These are phyloP conservation scores for Macrolepiota dolichaula DNA, from an alignment of 768 basidiomycete species.

Conservation along the genomic window DNA sequence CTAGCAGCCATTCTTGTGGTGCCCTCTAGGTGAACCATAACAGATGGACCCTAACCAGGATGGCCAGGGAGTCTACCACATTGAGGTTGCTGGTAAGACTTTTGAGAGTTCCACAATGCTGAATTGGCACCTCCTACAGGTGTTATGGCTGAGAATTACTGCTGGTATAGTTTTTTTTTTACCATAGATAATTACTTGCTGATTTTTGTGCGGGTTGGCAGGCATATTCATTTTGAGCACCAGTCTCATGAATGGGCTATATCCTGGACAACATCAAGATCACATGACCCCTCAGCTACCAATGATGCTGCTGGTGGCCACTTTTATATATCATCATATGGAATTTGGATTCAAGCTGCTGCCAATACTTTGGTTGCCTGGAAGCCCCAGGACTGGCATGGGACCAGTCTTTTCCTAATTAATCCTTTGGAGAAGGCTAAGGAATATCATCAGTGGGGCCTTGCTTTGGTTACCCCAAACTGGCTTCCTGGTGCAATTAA, in stretches of 20 bases:
- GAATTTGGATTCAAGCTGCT: slow-evolving; percentile 13
- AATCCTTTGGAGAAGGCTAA: not conserved
- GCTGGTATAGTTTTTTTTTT: not conserved
- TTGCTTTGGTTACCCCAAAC: not conserved
- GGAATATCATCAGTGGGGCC: not conserved
- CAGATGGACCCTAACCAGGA: not conserved
- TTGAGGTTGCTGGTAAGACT: not conserved
- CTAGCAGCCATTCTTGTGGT: too few species aligned
- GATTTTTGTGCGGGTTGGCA: slow-evolving; percentile 13
- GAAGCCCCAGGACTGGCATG: slow-evolving; percentile 15
- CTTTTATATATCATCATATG: slow-evolving; percentile 15
- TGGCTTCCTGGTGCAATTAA: not conserved
- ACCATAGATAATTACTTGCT: not conserved
- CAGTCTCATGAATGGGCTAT: slow-evolving; percentile 16
- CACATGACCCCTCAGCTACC: not conserved
- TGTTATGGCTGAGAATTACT: too few species aligned
- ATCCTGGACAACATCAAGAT: not conserved
- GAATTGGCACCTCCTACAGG: too few species aligned
- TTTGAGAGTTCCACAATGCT: too few species aligned
- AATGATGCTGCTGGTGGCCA: slow-evolving; percentile 11
- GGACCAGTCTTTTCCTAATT: slow-evolving; percentile 12
- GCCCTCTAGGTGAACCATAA: too few species aligned
- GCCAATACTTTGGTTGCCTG: too few species aligned
- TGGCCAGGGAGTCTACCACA: not conserved
- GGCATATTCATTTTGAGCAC: too few species aligned